phyloP scores from a whole-genome alignment of 768 basidiomycete species.

The Lactifluus hygrophoroides region DNA sequence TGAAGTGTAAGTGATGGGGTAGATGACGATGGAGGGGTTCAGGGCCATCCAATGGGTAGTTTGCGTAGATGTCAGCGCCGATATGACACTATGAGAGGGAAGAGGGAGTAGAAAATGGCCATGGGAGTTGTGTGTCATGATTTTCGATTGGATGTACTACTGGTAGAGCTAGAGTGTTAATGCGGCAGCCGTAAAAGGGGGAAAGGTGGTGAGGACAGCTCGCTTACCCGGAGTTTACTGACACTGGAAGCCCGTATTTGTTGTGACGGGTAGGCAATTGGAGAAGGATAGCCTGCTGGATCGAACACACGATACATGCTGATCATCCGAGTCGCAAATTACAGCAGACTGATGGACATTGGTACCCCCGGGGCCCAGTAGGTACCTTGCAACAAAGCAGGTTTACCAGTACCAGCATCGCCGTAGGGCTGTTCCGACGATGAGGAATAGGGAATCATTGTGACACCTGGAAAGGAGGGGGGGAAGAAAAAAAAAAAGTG shows the following conservation, averaged over 20 bases:
- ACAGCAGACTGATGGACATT: slow-evolving; percentile 13
- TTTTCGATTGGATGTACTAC: too few species aligned
- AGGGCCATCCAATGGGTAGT: too few species aligned
- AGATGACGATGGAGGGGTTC: too few species aligned
- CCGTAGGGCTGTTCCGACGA: slow-evolving; percentile 2
- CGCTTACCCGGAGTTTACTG: too few species aligned
- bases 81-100: too few species aligned
- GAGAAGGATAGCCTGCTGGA: not conserved
- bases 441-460: slow-evolving; percentile 6
- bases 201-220: too few species aligned
- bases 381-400: slow-evolving; percentile 1
- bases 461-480: not conserved
- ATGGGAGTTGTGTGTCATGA: too few species aligned
- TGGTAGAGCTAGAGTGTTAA: too few species aligned
- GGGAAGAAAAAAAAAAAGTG: not conserved
- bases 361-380: slow-evolving; percentile 1
- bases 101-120: too few species aligned
- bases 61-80: too few species aligned
- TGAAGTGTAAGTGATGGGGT: too few species aligned
- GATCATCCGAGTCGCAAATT: slow-evolving; percentile 11
- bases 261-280: not conserved
- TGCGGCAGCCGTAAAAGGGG: too few species aligned
- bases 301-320: not conserved
- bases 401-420: not conserved
- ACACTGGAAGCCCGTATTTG: not conserved